Percentiles rank a stretch among this genome's conserved stretches.
phyloP scores from a whole-genome alignment of 306 rosid genomes.

The Citrullus amarus region DNA sequence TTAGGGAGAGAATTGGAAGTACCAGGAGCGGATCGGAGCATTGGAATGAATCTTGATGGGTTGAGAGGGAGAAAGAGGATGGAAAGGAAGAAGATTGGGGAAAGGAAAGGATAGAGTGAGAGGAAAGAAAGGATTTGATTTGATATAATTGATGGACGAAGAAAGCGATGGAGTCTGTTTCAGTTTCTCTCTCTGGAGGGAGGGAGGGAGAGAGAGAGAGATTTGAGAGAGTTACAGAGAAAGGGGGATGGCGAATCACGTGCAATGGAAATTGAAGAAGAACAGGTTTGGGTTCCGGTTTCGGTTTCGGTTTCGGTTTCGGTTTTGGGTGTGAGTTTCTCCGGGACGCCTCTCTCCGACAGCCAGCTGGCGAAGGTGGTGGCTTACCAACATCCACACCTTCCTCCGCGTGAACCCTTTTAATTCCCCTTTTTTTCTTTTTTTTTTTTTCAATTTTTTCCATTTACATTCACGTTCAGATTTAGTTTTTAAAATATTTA shows the following conservation, averaged over 20 bases:
- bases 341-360: constrained; percentile 79
- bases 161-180: constrained; percentile 31
- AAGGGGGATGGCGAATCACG: constrained; percentile 44
- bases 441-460: background rate
- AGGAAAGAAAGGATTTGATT: constrained; percentile 17
- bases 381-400: constrained; percentile 97
- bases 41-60: constrained; percentile 29
- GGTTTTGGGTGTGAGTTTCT: constrained; percentile 13
- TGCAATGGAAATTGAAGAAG: constrained; percentile 21
- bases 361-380: constrained; percentile 96
- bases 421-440: background rate
- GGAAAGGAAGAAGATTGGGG: background rate
- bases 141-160: constrained; percentile 24
- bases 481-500: too few relatives aligned
- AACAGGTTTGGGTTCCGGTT: background rate
- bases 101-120: background rate
- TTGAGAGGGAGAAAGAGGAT: background rate
- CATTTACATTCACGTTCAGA: too few relatives aligned
- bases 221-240: background rate
- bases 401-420: constrained; percentile 58
- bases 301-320: too few relatives aligned
- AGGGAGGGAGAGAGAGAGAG: background rate
- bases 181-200: background rate
- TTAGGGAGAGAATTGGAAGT: constrained; percentile 3
- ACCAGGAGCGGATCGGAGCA: constrained; percentile 77